These are phyloP conservation scores for Tolypocladium amazonense DNA, from an alignment of 2,329 filamentous ascomycete genomes.

Conservation along the genomic window DNA sequence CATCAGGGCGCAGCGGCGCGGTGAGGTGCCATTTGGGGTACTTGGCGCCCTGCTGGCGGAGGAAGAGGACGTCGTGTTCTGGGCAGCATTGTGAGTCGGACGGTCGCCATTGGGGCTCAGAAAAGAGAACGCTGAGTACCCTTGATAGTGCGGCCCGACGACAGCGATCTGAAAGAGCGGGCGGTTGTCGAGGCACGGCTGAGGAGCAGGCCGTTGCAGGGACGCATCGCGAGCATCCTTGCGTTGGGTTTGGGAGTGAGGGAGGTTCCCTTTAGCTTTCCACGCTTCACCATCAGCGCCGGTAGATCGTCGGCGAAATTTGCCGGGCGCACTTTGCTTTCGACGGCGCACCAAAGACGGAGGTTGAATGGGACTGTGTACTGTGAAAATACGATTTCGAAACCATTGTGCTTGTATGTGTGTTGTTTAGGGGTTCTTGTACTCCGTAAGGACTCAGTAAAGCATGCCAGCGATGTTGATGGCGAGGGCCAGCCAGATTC, in stretches of 20 bases:
- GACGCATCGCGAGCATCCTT: neutral
- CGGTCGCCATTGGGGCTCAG: neutral
- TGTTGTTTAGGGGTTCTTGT: too few relatives aligned
- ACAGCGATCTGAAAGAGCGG: constrained; percentile 8
- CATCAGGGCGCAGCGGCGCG: constrained; percentile 19
- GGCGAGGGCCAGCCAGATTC: neutral
- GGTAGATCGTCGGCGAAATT: neutral
- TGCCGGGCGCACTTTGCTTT: too few relatives aligned
- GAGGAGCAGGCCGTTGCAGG: neutral
- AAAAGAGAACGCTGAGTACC: constrained; percentile 4
- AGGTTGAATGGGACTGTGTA: too few relatives aligned
- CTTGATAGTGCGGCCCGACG: constrained; percentile 16
- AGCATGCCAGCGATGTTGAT: neutral
- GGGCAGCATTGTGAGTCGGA: neutral
- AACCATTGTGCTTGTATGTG: too few relatives aligned
- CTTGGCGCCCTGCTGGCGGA: constrained; percentile 25
- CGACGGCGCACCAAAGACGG: too few relatives aligned
- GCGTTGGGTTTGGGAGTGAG: neutral
- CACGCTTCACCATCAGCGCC: neutral
- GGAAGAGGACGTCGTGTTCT: constrained; percentile 30
- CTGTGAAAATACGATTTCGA: too few relatives aligned
- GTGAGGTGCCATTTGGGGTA: constrained; percentile 27
- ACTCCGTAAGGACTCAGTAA: too few relatives aligned
- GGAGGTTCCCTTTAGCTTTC: too few relatives aligned
- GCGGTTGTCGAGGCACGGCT: neutral